These are phyloP conservation scores for Sclerotinia trifoliorum DNA, from an alignment of 2,329 filamentous ascomycete species.

Conservation along the genomic window DNA sequence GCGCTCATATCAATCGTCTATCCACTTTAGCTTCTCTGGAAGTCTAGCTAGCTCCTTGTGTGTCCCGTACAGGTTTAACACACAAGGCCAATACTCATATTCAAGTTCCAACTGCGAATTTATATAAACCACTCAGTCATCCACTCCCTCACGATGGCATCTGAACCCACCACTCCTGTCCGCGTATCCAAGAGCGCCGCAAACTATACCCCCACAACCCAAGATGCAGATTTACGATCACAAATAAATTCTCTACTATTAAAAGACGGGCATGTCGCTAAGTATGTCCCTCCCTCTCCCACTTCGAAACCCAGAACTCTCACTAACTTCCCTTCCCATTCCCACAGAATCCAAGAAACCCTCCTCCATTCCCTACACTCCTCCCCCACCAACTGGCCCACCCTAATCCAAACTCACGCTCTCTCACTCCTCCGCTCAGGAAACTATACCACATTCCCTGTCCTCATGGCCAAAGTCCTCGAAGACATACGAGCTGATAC, in stretches of 20 bases:
- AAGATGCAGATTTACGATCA: constrained; percentile 61
- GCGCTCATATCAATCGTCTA: not conserved
- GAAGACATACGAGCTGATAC: constrained; percentile 51
- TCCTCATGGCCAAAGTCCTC: constrained; percentile 59
- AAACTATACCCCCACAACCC: constrained; percentile 58
- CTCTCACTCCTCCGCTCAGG: constrained; percentile 58
- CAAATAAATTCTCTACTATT: constrained; percentile 61
- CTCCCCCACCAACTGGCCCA: constrained; percentile 61
- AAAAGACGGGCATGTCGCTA: constrained; percentile 57
- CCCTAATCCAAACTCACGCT: constrained; percentile 58
- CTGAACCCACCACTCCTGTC: constrained; percentile 49
- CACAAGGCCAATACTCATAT: not conserved
- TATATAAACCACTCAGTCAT: not conserved
- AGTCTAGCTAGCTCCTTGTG: not conserved
- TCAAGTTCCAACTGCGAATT: not conserved
- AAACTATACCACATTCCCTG: constrained; percentile 60
- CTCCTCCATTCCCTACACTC: constrained; percentile 62
- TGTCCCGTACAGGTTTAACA: not conserved
- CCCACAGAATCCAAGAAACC: constrained; percentile 59
- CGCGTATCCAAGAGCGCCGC: constrained; percentile 57
- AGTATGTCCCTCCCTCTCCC: constrained; percentile 45
- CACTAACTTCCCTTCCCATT: constrained; percentile 20
- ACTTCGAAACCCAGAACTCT: constrained; percentile 14
- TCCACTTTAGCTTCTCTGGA: not conserved
- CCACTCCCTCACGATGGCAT: constrained; percentile 27